These are phyloP conservation scores for Paraphoma chrysanthemicola DNA, from an alignment of 2,329 filamentous ascomycete species.

Conservation along the genomic window DNA sequence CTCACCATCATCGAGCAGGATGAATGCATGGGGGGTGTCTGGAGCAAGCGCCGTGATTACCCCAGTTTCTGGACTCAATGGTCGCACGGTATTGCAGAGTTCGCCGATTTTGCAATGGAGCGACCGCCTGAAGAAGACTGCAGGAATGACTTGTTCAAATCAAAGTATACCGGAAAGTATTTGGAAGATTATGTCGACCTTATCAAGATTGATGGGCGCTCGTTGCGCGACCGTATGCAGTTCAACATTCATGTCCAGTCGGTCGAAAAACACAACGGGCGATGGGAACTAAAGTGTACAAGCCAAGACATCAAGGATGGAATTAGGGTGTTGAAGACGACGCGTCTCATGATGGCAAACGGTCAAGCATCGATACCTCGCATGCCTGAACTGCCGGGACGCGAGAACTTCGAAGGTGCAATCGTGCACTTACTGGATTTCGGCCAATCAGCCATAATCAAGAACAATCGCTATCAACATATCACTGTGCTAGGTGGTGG, in stretches of 20 bases:
- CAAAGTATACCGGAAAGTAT: slow-evolving; percentile 23
- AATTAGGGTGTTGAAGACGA: neutral
- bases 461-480: slow-evolving; percentile 20
- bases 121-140: slow-evolving; percentile 20
- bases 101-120: slow-evolving; percentile 20
- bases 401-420: slow-evolving; percentile 32
- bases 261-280: slow-evolving; percentile 10
- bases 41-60: slow-evolving; percentile 14
- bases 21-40: slow-evolving; percentile 20
- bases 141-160: slow-evolving; percentile 12
- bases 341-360: slow-evolving; percentile 28
- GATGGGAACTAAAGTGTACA: slow-evolving; percentile 10
- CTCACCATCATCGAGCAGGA: slow-evolving; percentile 18
- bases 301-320: neutral
- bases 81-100: slow-evolving; percentile 23
- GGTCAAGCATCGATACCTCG: slow-evolving; percentile 31
- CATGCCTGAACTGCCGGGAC: slow-evolving; percentile 32
- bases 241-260: slow-evolving; percentile 11
- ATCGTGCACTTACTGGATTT: slow-evolving; percentile 46
- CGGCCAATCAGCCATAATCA: slow-evolving; percentile 35
- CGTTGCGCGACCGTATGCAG: slow-evolving; percentile 12
- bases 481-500: slow-evolving; percentile 45
- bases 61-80: slow-evolving; percentile 22
- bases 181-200: slow-evolving; percentile 18
- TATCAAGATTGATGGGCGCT: neutral